Base-by-base conservation (phyloP, 2,329 filamentous ascomycete species). In the Podosphaera xanthii region DNA sequence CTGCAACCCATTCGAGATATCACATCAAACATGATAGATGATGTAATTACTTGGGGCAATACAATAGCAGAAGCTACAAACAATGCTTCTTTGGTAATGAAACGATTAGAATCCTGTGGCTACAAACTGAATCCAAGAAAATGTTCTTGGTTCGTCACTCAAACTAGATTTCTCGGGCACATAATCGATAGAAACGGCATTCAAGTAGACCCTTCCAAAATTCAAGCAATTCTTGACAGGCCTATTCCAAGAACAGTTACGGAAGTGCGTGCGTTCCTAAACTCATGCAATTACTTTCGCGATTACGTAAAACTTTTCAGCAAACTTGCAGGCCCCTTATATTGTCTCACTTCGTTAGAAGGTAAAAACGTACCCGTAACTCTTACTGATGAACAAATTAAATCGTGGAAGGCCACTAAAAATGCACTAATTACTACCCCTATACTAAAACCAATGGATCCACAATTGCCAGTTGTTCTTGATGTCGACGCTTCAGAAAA, bases 1-100 rank as follows among this genome's bases (percentile, higher is more conserved):
- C 34, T 55, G 2, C 10, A 55, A 40, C 9, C 53, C 9, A 7
- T 55, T 40, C 33, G 53, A 14, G 4, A 8, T 38, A 55, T 55
- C 38, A 57, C 54, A 57, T 57, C 54, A 57, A 57, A 57, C 54
- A 35, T 42, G 36, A 57, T 57, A 40, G 36, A 57, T 57, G 54
- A 42, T 42, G 54, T 57, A 33, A 35, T 57, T 35, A 57, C 54
- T 35, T 57, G n/a, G 36, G 54, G 35, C 34, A 35, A 57, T 36
- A 35, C 54, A 35, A 7, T 57, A 31, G 36, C 30, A 22, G 54
- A 44, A 57, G 34, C 53, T n/a, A 33, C 10, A 8, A 12, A 14
- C 10, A 40, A 55, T 40, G 12, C 53, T 33, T 38, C 34, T n/a
- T 30, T 22, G 31, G 34, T 40, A 36, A 30, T 55, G 10, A 7